phyloP scores from a whole-genome alignment of 768 basidiomycete genomes.

The Mycena metata region DNA sequence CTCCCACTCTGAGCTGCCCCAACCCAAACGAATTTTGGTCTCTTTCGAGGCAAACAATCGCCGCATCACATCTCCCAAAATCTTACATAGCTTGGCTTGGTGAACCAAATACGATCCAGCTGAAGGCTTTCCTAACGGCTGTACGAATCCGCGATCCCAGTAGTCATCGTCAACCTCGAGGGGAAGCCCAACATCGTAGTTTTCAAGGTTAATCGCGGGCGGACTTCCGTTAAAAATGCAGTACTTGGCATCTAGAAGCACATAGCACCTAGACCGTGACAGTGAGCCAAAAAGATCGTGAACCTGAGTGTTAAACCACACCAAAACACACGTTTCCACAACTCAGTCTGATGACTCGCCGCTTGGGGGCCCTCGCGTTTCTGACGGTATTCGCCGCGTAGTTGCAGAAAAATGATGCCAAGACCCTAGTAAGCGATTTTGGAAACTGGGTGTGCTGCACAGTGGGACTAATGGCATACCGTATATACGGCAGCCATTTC shows the following conservation, averaged over 20 bases:
- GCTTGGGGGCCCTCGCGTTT: slow-evolving; percentile 45
- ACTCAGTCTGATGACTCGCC: slow-evolving; percentile 58
- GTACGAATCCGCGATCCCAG: no score
- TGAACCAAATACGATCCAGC: no score
- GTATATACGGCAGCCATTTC: slow-evolving; percentile 56
- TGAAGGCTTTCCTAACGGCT: no score
- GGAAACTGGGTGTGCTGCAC: background rate
- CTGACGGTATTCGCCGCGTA: slow-evolving; percentile 64
- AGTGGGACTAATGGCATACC: slow-evolving; percentile 1
- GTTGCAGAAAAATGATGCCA: slow-evolving; percentile 65
- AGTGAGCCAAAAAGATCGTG: no score
- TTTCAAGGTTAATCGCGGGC: slow-evolving; percentile 65
- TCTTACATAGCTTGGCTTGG: no score
- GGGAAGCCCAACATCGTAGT: slow-evolving; percentile 45
- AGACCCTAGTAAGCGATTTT: slow-evolving; percentile 43
- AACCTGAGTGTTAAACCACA: no score
- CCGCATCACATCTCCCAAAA: no score
- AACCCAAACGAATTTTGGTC: no score
- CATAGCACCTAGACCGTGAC: slow-evolving; percentile 44
- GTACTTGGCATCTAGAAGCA: slow-evolving; percentile 48
- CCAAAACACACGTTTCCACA: slow-evolving; percentile 63
- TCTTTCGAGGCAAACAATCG: no score
- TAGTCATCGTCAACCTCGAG: no score
- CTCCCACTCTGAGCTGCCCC: no score
- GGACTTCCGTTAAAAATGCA: slow-evolving; percentile 63